phyloP scores from a whole-genome alignment of 495 filamentous ascomycete species.

The Amphirosellinia nigrospora region DNA sequence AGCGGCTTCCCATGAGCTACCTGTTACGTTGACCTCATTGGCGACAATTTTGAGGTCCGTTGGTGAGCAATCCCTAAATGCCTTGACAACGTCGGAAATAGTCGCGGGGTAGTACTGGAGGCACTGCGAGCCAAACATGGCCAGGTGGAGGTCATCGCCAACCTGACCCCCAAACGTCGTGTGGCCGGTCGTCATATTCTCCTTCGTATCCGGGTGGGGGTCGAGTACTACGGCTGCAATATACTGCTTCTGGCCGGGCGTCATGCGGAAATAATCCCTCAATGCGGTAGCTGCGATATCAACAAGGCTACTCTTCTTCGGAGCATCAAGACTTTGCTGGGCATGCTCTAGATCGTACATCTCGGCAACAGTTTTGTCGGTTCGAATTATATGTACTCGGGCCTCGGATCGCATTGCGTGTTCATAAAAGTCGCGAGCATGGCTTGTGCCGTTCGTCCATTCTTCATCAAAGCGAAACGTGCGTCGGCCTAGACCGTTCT shows the following conservation, averaged over 20 bases:
- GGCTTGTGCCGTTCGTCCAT: slow-evolving; percentile 82
- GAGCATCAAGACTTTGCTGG: slow-evolving; percentile 76
- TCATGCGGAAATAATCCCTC: slow-evolving; percentile 71
- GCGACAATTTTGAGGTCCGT: slow-evolving; percentile 82
- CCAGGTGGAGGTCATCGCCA: slow-evolving; percentile 77
- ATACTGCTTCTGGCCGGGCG: slow-evolving; percentile 79
- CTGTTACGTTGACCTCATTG: slow-evolving; percentile 83
- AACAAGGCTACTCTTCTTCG: slow-evolving; percentile 72
- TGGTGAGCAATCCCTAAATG: slow-evolving; percentile 85
- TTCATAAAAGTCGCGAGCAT: slow-evolving; percentile 68
- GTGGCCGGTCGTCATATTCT: slow-evolving; percentile 76
- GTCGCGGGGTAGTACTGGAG: slow-evolving; percentile 85
- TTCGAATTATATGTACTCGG: slow-evolving; percentile 81
- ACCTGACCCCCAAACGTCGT: slow-evolving; percentile 73
- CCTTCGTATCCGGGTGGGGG: slow-evolving; percentile 79
- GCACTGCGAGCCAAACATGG: slow-evolving; percentile 87
- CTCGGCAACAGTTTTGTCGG: slow-evolving; percentile 82
- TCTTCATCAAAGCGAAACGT: slow-evolving; percentile 91
- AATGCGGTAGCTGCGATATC: slow-evolving; percentile 77
- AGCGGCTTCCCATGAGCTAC: slow-evolving; percentile 89
- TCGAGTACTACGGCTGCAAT: slow-evolving; percentile 85
- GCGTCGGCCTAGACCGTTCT: slow-evolving; percentile 80
- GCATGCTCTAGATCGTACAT: slow-evolving; percentile 77
- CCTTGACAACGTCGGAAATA: slow-evolving; percentile 84
- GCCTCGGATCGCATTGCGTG: slow-evolving; percentile 86